Percentiles rank a stretch among this genome's conserved stretches.
Conservation (phyloP, 352 stramenopile genomes). For the Plasmopara viticola region DNA sequence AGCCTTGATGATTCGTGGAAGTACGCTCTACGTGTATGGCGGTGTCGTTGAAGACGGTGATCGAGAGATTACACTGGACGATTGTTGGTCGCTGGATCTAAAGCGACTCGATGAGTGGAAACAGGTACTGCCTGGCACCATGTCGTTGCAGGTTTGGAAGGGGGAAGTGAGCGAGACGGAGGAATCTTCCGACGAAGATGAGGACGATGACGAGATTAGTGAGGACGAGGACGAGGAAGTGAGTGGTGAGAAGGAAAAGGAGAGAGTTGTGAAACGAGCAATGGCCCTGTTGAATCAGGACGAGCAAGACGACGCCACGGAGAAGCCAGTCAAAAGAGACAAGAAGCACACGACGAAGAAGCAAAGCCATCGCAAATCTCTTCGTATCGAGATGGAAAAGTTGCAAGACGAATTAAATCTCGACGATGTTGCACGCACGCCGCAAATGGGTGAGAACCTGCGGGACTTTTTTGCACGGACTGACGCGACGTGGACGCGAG, state of each 20-base stretch:
- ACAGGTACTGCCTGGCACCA: slow-evolving; percentile 87
- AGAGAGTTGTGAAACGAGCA: slow-evolving; percentile 37
- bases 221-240: slow-evolving; percentile 19
- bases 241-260: slow-evolving; percentile 12
- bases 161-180: slow-evolving; percentile 80
- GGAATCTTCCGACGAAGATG: slow-evolving; percentile 76
- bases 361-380: slow-evolving; percentile 52
- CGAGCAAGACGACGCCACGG: slow-evolving; percentile 16
- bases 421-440: slow-evolving; percentile 60
- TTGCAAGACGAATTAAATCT: slow-evolving; percentile 74
- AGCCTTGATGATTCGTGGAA: slow-evolving; percentile 79
- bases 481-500: slow-evolving; percentile 53
- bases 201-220: slow-evolving; percentile 55
- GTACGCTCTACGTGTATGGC: slow-evolving; percentile 91
- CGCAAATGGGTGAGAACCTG: slow-evolving; percentile 77
- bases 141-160: slow-evolving; percentile 91
- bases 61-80: slow-evolving; percentile 93
- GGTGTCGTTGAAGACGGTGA: slow-evolving; percentile 92
- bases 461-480: slow-evolving; percentile 86
- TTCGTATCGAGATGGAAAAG: slow-evolving; percentile 80
- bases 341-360: slow-evolving; percentile 60
- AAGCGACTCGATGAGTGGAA: slow-evolving; percentile 92
- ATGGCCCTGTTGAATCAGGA: slow-evolving; percentile 59
- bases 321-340: slow-evolving; percentile 38
- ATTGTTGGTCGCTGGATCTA: slow-evolving; percentile 93